Percentiles rank a stretch among this genome's conserved stretches.
phyloP scores from a whole-genome alignment of 805 yeast species.

The Sugiyamaella americana region DNA sequence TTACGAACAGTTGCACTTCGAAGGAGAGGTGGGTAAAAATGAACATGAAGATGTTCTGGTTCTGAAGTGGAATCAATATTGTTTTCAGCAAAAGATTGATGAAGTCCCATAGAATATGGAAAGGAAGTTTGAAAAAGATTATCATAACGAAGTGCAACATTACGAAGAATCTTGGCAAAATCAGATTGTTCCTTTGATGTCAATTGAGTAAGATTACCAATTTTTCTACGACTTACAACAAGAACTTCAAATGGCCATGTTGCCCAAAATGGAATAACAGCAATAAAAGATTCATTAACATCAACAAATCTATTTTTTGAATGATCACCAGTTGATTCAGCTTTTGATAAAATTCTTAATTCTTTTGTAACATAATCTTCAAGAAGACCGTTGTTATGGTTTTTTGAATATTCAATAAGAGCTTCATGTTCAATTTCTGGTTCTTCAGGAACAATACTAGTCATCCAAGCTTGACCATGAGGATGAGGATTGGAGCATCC shows the following conservation, averaged over 20 bases:
- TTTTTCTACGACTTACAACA: conserved; percentile 50
- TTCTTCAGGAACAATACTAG: conserved; percentile 59
- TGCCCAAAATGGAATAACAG: conserved; percentile 77
- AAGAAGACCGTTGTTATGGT: conserved; percentile 43
- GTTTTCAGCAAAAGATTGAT: conserved; percentile 59
- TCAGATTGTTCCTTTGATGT: conserved; percentile 43
- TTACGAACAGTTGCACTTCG: conserved; percentile 70
- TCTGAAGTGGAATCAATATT: conserved; percentile 31
- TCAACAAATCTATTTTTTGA: conserved; percentile 45
- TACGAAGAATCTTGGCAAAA: conserved; percentile 48
- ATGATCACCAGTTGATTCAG: conserved; percentile 5
- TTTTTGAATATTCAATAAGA: conserved; percentile 42
- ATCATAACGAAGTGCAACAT: conserved; percentile 59
- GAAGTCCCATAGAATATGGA: conserved; percentile 79
- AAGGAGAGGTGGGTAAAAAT: conserved; percentile 71
- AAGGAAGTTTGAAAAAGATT: conserved; percentile 62
- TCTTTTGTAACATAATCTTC: conserved; percentile 59
- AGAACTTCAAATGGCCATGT: conserved; percentile 76
- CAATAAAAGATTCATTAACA: conserved; percentile 57
- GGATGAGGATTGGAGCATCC: conserved; percentile 82
- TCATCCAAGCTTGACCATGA: conserved; percentile 78
- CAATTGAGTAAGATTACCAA: conserved; percentile 46
- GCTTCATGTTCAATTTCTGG: conserved; percentile 52
- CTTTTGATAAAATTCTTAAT: conserved; percentile 34
- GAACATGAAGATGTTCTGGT: conserved; percentile 58